Evolutionary conservation across 768 basidiomycete genomes (phyloP), one percentile per base, ranked within the genome.

Genomic region (Filobasidium wieringae): DNA sequence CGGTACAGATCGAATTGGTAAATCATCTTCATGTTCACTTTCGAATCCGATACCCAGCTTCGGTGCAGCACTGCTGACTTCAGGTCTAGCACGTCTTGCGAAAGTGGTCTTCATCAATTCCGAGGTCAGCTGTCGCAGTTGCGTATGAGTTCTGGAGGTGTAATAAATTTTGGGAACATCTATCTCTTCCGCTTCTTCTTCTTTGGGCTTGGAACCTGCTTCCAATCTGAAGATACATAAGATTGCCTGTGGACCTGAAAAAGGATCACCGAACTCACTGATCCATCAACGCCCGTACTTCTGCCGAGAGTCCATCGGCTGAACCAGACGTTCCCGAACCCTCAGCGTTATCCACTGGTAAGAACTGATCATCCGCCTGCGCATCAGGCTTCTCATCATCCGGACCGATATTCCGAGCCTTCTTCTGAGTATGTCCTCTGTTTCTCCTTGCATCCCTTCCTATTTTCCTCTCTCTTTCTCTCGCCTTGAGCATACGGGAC

Each of bases 81-180:
- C 32, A 15, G 55, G 31, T 56, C 34, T 43, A 40, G n/a, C n/a
- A 7, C 27, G 26, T 7, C 22, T 14, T 2, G 57, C 74, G 69
- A 69, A 91, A 70, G 61, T 78, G 78, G 93, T 80, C 64, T 82
- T 85, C 37, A 76, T 79, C 9, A 96, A 77, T 68, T 99, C 95
- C 3, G 86, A 84, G 17, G 91, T 78, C 3, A 97, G 79, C 71
- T 99, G 93, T 1, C 90, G 79, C 3, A 99, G 80, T 67, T 99
- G 93, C 1, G 92, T 92, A 74, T 99, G 93, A 0, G 93, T 99
- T 31, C 93, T 79, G 0, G 95, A 97, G 0, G 92, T 87, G 68
- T 92, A 95, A 72, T 83, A 95, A 60, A 97, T 84, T 78, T 77
- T 34, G 4, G 12, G 54, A 2, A 29, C n/a, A 24, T 7, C 22